Conservation (phyloP, 257 asterid species). For the Osmanthus fragrans region DNA sequence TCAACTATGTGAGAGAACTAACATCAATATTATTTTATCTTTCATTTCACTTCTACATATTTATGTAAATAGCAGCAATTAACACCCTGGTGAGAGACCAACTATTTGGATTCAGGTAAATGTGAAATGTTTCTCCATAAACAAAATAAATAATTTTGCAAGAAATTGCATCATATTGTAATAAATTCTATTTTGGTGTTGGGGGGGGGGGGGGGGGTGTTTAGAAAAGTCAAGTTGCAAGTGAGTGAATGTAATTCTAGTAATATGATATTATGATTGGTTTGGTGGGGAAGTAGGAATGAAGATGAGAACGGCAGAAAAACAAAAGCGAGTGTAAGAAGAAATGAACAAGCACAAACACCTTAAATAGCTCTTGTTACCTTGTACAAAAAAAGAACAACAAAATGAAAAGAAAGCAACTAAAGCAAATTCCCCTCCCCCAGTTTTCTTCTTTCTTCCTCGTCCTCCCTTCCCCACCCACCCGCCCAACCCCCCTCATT, state of each 20-base stretch:
- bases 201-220: neutral
- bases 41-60: neutral
- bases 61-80: neutral
- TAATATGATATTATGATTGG: neutral
- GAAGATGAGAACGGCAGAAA: neutral
- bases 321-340: neutral
- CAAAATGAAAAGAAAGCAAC: neutral
- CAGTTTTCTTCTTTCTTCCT: no score
- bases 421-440: no score
- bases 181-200: neutral
- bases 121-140: neutral
- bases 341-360: neutral
- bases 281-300: neutral
- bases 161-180: neutral
- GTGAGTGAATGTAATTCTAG: neutral
- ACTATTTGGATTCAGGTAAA: neutral
- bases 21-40: neutral
- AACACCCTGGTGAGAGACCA: neutral
- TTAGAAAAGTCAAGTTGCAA: no score
- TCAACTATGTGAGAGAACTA: neutral
- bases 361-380: neutral
- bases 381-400: no score
- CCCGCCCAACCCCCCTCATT: no score
- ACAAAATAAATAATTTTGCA: neutral
- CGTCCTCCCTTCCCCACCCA: no score